Evolutionary conservation across 352 stramenopile genomes (phyloP), one percentile per base, ranked within the genome.

Genomic region (Pythium brassicae): DNA sequence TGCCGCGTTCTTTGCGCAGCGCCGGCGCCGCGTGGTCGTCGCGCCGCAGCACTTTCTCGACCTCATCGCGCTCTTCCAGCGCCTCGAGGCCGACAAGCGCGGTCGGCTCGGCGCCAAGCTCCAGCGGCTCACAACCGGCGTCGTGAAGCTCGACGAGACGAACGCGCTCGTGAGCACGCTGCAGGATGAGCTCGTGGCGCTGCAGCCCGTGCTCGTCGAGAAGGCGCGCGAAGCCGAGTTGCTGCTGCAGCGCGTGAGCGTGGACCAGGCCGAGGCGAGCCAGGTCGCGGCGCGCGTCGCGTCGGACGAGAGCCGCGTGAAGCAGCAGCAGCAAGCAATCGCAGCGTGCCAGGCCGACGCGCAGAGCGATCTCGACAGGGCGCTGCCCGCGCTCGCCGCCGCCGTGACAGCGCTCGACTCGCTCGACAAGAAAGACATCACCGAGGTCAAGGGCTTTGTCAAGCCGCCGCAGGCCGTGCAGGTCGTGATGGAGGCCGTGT

Each of bases 31-130:
- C 8, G 71, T 87, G 15, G 83, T 81, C 52, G 62, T 89, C 20
- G 92, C 83, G 8, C 92, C 89, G 22, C 83, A 92, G 39, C 83
- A 95, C 47, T 97, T 96, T 52, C 69, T 98, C 15, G 90, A 97
- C 53, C 60, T 98, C 15, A 92, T 98, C 23, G 63, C 82, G 5
- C 76, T 94, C 20, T 97, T 95, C 26, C 55, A 85, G n/a, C 62
- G 77, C 6, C 87, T 96, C 45, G 78, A 96, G 45, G 47, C 34
- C 0, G 75, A 88, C 22, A 84, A 89, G 46, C 72, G 75, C 40
- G 57, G 32, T 1, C 35, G 40, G 0, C 61, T 80, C 42, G 66
- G 81, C 25, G 61, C 62, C 3, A 89, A 85, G 42, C 57, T 91
- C 0, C 67, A 79, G 8, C 74, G 80, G 1, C 61, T 94, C 8